phyloP scores from a whole-genome alignment of 2,329 filamentous ascomycete genomes.

The Alternaria metachromatica region DNA sequence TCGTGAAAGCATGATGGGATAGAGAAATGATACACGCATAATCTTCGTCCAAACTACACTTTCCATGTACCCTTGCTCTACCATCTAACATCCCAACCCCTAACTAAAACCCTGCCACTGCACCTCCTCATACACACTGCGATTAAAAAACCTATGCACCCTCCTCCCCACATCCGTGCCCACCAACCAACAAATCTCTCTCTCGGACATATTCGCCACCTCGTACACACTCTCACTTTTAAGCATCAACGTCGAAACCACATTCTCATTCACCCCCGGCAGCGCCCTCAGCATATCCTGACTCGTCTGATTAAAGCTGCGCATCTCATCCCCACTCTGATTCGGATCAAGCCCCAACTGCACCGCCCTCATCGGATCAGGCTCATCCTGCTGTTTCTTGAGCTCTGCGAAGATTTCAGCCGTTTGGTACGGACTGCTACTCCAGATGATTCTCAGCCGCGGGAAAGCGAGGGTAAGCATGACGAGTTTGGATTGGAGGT shows the following conservation, averaged over 20 bases:
- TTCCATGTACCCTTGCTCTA: too few species aligned
- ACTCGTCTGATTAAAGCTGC: conserved; percentile 81
- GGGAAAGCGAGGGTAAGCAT: conserved; percentile 93
- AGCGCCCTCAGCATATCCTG: conserved; percentile 89
- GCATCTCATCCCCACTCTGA: conserved; percentile 60
- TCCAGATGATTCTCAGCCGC: conserved; percentile 83
- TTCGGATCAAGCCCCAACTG: conserved; percentile 76
- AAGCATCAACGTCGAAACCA: conserved; percentile 73
- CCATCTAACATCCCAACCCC: background rate
- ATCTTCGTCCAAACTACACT: background rate
- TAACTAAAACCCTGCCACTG: conserved; percentile 26
- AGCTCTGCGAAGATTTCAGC: conserved; percentile 95
- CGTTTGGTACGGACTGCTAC: conserved; percentile 92
- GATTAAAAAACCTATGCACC: conserved; percentile 82
- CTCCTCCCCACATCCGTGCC: conserved; percentile 78
- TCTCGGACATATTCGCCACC: conserved; percentile 82
- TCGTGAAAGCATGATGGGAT: conserved; percentile 2
- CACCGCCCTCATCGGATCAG: conserved; percentile 87
- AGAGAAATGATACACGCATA: conserved; percentile 10
- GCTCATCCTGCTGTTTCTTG: conserved; percentile 88
- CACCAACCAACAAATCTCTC: conserved; percentile 75
- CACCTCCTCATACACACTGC: conserved; percentile 56
- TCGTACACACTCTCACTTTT: conserved; percentile 79
- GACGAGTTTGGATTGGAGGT: conserved; percentile 90
- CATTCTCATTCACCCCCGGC: conserved; percentile 79